Conservation (phyloP, 2,329 filamentous ascomycete genomes). For the Cordyceps militaris region DNA sequence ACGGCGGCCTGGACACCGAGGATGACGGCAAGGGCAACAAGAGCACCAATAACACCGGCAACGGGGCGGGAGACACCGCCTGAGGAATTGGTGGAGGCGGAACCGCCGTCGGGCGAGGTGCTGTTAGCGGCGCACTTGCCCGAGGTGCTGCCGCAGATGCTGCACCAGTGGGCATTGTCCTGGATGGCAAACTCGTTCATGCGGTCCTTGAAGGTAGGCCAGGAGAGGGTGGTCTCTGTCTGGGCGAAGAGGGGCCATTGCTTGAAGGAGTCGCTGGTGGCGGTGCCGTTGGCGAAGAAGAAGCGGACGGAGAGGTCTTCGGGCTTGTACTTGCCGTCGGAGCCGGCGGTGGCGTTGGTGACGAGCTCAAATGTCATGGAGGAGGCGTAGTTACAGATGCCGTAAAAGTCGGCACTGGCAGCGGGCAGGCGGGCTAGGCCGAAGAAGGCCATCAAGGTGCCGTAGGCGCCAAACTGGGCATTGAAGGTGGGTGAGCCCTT, state of each 20-base stretch:
- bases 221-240: constrained; percentile 49
- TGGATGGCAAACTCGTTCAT: constrained; percentile 62
- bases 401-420: constrained; percentile 57
- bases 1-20: constrained; percentile 38
- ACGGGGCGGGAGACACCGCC: constrained; percentile 57
- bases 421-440: constrained; percentile 46
- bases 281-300: constrained; percentile 54
- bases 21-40: constrained; percentile 50
- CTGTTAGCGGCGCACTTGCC: constrained; percentile 50
- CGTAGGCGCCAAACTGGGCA: constrained; percentile 56
- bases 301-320: constrained; percentile 52
- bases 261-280: constrained; percentile 42
- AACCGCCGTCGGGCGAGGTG: constrained; percentile 20
- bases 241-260: constrained; percentile 56
- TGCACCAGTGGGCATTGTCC: constrained; percentile 65
- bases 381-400: constrained; percentile 76
- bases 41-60: constrained; percentile 76
- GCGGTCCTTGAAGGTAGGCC: constrained; percentile 57
- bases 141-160: constrained; percentile 64
- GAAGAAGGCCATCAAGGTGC: constrained; percentile 56
- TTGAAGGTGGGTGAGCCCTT: constrained; percentile 34
- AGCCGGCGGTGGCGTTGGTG: constrained; percentile 41
- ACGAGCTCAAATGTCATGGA: constrained; percentile 73
- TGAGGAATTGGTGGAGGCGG: constrained; percentile 17
- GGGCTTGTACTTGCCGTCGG: constrained; percentile 33